Conservation (phyloP, 768 basidiomycete species). For the Psilocybe azurescens region DNA sequence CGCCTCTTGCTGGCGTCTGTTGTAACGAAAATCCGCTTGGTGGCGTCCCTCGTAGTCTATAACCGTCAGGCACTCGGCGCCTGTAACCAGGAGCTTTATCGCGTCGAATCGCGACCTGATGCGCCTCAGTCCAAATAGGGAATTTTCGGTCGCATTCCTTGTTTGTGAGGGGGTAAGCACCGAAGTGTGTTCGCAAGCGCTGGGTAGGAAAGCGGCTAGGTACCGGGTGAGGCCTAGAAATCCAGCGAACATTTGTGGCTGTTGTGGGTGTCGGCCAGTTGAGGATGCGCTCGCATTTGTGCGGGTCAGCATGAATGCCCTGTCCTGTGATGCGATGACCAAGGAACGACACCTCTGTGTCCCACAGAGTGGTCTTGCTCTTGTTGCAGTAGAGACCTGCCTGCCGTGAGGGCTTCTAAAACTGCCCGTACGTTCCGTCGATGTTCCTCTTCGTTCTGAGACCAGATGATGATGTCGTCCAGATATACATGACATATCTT, state of each 20-base stretch:
- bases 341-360: slow-evolving; percentile 32
- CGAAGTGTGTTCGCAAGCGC: slow-evolving; percentile 31
- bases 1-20: slow-evolving; percentile 34
- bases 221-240: slow-evolving; percentile 40
- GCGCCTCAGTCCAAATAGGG: slow-evolving; percentile 28
- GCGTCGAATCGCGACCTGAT: slow-evolving; percentile 31
- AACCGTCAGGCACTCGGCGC: slow-evolving; percentile 17
- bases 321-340: slow-evolving; percentile 34
- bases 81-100: slow-evolving; percentile 30
- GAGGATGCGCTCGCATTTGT: slow-evolving; percentile 31
- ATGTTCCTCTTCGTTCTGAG: not conserved
- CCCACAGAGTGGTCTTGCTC: slow-evolving; percentile 19
- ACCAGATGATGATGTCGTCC: not conserved
- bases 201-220: slow-evolving; percentile 33
- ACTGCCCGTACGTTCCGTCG: slow-evolving; percentile 7
- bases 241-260: slow-evolving; percentile 30
- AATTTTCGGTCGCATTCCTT: slow-evolving; percentile 30
- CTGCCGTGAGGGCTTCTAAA: slow-evolving; percentile 12
- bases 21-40: slow-evolving; percentile 34
- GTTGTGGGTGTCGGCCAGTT: slow-evolving; percentile 36
- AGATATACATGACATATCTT: not conserved
- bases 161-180: slow-evolving; percentile 31
- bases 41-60: slow-evolving; percentile 23
- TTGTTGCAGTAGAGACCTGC: slow-evolving; percentile 17
- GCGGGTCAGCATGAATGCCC: slow-evolving; percentile 35